Evolutionary conservation across 2,329 filamentous ascomycete species (phyloP), one percentile per base, ranked within the genome.

Genomic region (Byssothecium circinans): DNA sequence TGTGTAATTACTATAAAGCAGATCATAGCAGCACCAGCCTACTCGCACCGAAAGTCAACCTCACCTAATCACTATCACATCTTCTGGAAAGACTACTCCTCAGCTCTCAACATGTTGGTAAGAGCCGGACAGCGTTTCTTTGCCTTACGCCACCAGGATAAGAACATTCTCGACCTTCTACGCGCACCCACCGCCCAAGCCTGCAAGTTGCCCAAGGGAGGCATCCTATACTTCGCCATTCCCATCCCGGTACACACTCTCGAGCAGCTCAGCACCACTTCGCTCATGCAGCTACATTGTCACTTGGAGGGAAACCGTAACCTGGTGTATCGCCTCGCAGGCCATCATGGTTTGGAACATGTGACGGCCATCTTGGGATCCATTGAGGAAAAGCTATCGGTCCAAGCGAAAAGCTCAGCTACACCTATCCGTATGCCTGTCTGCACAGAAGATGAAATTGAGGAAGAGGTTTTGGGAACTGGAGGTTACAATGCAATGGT

Each of bases 161-260:
- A 17, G 22, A 17, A 20, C 2, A 38, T 50, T 12, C 14, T 33
- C 20, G 33, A 50, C 27, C 39, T 50, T 17, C 34, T 50, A 7
- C 12, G 18, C 25, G 39, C 38, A 11, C 39, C 39, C 11, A 29
- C 22, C 4, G 33, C 22, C 12, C 47, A 46, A 35, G 39, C 20
- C 23, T 45, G 42, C 39, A 35, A 18, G 20, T 33, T 50, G n/a
- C 29, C 27, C 29, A 43, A 43, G 14, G 43, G 47, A 18, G 37
- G 43, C 10, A 40, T 29, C 6, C 34, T 50, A 0, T 43, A 39
- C 34, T 50, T 43, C 10, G 39, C 43, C 11, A 22, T 39, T 11
- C 47, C 47, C 1, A 18, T 46, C 3, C 39, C 47, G 3, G 4
- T 10, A 2, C 1, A 39, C 2, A 29, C 32, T 2, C 19, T 50